Conservation (phyloP, 208 protist species). For the Wallacemonas sp. region DNA sequence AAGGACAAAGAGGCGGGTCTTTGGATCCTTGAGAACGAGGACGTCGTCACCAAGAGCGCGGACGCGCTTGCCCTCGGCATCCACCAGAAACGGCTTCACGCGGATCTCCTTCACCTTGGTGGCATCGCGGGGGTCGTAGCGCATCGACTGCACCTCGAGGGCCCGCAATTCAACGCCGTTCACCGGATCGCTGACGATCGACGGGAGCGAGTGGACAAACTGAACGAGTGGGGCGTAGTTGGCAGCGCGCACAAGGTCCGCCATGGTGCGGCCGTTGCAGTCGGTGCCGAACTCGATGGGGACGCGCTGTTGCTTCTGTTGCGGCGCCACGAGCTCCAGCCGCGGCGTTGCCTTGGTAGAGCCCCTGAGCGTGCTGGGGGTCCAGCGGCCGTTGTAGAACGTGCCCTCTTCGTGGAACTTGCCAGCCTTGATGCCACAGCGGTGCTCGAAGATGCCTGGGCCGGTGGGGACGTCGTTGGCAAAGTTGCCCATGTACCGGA, state of each 20-base stretch:
- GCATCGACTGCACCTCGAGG: slow-evolving; percentile 59
- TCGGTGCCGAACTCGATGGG: slow-evolving; percentile 61
- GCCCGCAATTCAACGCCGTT: slow-evolving; percentile 43
- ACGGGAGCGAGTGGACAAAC: slow-evolving; percentile 58
- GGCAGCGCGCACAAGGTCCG: slow-evolving; percentile 75
- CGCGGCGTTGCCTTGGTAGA: slow-evolving; percentile 56
- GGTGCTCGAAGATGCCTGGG: slow-evolving; percentile 83
- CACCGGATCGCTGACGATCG: slow-evolving; percentile 10
- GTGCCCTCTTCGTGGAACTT: slow-evolving; percentile 82
- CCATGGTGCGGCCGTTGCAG: slow-evolving; percentile 62
- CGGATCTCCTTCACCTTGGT: slow-evolving; percentile 49
- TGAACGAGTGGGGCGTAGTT: slow-evolving; percentile 75
- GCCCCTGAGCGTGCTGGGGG: slow-evolving; percentile 63
- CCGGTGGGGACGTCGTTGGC: slow-evolving; percentile 64
- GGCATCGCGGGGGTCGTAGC: slow-evolving; percentile 40
- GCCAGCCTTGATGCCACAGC: slow-evolving; percentile 53
- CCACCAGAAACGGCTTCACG: slow-evolving; percentile 57
- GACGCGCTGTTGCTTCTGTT: slow-evolving; percentile 52
- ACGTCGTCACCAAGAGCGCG: slow-evolving; percentile 46
- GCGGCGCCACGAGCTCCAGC: slow-evolving; percentile 60
- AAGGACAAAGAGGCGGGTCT: slow-evolving; percentile 67
- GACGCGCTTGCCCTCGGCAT: slow-evolving; percentile 40
- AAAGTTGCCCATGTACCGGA: slow-evolving; percentile 86
- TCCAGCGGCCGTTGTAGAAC: slow-evolving; percentile 68
- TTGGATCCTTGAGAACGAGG: slow-evolving; percentile 55